These are phyloP conservation scores for Penicillium nordicum DNA, from an alignment of 2,329 filamentous ascomycete genomes.

Conservation along the genomic window DNA sequence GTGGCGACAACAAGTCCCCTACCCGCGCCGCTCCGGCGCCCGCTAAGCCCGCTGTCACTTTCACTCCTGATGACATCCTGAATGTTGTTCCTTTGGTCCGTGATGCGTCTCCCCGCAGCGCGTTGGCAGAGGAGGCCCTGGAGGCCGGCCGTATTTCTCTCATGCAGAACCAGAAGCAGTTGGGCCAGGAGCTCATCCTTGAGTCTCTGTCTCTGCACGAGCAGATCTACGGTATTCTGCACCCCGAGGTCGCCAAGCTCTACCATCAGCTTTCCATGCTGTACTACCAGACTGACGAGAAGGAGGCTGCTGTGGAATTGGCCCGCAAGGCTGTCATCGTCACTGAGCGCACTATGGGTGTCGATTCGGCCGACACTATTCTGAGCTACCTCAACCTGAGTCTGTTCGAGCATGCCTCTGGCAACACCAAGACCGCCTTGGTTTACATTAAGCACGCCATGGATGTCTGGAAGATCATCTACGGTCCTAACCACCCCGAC, in stretches of 20 bases:
- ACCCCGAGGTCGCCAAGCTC: slow-evolving; percentile 90
- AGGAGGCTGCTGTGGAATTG: slow-evolving; percentile 89
- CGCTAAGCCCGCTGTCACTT: slow-evolving; percentile 56
- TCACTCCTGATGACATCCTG: slow-evolving; percentile 78
- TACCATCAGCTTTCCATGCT: slow-evolving; percentile 95
- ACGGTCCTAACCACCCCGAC: slow-evolving; percentile 88
- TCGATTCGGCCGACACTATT: slow-evolving; percentile 91
- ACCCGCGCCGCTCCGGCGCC: slow-evolving; percentile 40
- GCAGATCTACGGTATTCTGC: slow-evolving; percentile 96
- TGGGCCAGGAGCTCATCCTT: slow-evolving; percentile 92
- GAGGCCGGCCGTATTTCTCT: slow-evolving; percentile 97
- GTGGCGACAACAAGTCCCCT: slow-evolving; percentile 49
- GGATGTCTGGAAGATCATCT: slow-evolving; percentile 95
- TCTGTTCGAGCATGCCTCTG: slow-evolving; percentile 86
- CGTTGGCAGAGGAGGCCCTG: slow-evolving; percentile 89
- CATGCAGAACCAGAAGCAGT: slow-evolving; percentile 88
- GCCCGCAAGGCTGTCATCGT: slow-evolving; percentile 96
- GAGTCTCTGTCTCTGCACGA: slow-evolving; percentile 95
- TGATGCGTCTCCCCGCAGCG: slow-evolving; percentile 85
- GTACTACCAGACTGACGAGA: slow-evolving; percentile 97
- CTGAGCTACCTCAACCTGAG: slow-evolving; percentile 94
- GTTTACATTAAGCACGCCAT: slow-evolving; percentile 88
- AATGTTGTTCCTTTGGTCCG: slow-evolving; percentile 95
- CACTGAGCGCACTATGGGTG: slow-evolving; percentile 85
- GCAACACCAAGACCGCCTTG: slow-evolving; percentile 84